Conservation (phyloP, 257 asterid genomes). For the Phtheirospermum japonicum region DNA sequence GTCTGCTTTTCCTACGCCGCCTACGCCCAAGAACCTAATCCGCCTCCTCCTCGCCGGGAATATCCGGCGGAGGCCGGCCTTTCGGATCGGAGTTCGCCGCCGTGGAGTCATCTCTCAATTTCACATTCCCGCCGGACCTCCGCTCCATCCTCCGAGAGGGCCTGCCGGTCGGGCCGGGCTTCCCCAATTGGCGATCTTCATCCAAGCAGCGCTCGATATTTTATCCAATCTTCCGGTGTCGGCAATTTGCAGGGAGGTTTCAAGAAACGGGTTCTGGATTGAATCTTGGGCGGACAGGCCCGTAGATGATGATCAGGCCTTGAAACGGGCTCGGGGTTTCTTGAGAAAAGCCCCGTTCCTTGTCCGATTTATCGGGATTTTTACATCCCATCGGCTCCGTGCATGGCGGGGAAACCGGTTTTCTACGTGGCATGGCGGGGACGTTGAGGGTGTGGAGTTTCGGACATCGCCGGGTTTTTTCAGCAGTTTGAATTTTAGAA, state of each 20-base stretch:
- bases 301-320: slow-evolving; percentile 43
- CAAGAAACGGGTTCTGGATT: slow-evolving; percentile 50
- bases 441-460: slow-evolving; percentile 62
- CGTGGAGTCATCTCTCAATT: slow-evolving; percentile 46
- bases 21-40: slow-evolving; percentile 75
- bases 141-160: slow-evolving; percentile 85
- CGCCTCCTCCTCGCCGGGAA: slow-evolving; percentile 45
- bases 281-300: slow-evolving; percentile 73
- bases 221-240: slow-evolving; percentile 45
- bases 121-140: slow-evolving; percentile 82
- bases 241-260: slow-evolving; percentile 55
- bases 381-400: slow-evolving; percentile 64
- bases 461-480: slow-evolving; percentile 75
- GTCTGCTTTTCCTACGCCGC: slow-evolving; percentile 93
- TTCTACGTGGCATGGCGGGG: slow-evolving; percentile 66
- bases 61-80: slow-evolving; percentile 74
- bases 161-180: slow-evolving; percentile 75
- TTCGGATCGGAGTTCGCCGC: slow-evolving; percentile 53
- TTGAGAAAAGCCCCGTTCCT: slow-evolving; percentile 51
- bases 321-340: slow-evolving; percentile 44
- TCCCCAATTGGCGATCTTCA: slow-evolving; percentile 87
- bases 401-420: slow-evolving; percentile 79
- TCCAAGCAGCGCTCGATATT: slow-evolving; percentile 58
- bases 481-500: slow-evolving; percentile 45
- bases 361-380: slow-evolving; percentile 58